phyloP scores from a whole-genome alignment of 2,329 filamentous ascomycete genomes.

The Sarocladiaceae sp. region DNA sequence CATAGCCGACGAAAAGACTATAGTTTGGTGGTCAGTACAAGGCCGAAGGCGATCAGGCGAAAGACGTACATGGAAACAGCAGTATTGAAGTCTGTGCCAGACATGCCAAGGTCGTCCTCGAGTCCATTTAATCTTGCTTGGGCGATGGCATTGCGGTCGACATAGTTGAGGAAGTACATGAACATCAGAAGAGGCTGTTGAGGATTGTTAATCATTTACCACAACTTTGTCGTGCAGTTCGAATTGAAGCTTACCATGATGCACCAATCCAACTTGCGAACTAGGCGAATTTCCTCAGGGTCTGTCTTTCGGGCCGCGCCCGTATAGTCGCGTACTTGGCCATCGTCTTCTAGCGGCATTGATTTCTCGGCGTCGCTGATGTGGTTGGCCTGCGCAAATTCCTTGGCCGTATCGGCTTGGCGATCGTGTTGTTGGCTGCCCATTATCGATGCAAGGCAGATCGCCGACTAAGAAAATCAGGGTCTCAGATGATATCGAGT shows the following conservation, averaged over 20 bases:
- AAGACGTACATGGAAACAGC: conserved; percentile 31
- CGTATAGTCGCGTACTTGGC: conserved; percentile 28
- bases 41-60: neutral
- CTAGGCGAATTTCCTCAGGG: conserved; percentile 33
- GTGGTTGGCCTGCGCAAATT: neutral
- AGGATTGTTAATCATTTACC: neutral
- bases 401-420: conserved; percentile 6
- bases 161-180: conserved; percentile 41
- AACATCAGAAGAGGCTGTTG: conserved; percentile 27
- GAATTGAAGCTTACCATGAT: conserved; percentile 30
- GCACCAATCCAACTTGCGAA: conserved; percentile 35
- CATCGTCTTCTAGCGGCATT: neutral
- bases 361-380: conserved; percentile 8
- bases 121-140: conserved; percentile 42
- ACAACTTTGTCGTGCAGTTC: neutral
- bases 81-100: conserved; percentile 50
- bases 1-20: conserved; percentile 38
- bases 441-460: neutral
- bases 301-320: conserved; percentile 34
- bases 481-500: too few relatives aligned
- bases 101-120: conserved; percentile 46
- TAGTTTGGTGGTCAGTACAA: neutral
- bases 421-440: conserved; percentile 1
- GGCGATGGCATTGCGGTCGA: conserved; percentile 42
- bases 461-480: too few relatives aligned